Conservation (phyloP, 2,329 filamentous ascomycete genomes). For the Colletotrichum tofieldiae region DNA sequence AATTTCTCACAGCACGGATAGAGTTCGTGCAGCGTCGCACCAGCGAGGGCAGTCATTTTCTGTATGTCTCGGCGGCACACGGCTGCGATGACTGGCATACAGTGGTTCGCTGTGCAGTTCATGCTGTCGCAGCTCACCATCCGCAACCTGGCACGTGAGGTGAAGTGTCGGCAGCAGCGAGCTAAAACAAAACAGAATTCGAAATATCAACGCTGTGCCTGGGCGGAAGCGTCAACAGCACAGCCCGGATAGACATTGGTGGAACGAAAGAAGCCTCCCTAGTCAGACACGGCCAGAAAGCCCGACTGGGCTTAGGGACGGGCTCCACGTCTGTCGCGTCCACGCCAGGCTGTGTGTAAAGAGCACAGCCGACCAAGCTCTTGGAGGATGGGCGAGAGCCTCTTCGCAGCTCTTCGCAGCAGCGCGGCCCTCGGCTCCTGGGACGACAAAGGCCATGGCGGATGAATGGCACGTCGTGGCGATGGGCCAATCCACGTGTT, state of each 20-base stretch:
- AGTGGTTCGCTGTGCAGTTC: not conserved
- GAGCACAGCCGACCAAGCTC: not conserved
- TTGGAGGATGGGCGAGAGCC: not conserved
- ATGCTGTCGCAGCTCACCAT: not conserved
- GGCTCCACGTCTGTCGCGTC: slow-evolving; percentile 17
- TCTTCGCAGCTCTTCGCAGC: not conserved
- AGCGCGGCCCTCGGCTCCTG: not conserved
- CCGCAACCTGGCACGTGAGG: not conserved
- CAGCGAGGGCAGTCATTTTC: not conserved
- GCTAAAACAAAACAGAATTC: not conserved
- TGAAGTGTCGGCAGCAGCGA: not conserved
- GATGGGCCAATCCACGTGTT: not conserved
- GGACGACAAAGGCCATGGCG: not conserved
- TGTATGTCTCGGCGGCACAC: not conserved
- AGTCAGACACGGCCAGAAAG: not conserved
- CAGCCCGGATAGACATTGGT: not conserved
- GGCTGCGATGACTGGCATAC: not conserved
- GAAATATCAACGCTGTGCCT: slow-evolving; percentile 1
- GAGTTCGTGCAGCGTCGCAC: slow-evolving; percentile 28
- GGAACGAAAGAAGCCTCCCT: not conserved
- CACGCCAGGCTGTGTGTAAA: not conserved
- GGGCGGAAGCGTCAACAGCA: slow-evolving; percentile 8
- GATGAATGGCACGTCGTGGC: not conserved
- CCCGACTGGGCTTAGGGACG: not conserved
- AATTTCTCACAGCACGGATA: slow-evolving; percentile 11